Evolutionary conservation across 495 filamentous ascomycete species (phyloP), one percentile per base, ranked within the genome.

Genomic region (Geopyxis carbonaria): DNA sequence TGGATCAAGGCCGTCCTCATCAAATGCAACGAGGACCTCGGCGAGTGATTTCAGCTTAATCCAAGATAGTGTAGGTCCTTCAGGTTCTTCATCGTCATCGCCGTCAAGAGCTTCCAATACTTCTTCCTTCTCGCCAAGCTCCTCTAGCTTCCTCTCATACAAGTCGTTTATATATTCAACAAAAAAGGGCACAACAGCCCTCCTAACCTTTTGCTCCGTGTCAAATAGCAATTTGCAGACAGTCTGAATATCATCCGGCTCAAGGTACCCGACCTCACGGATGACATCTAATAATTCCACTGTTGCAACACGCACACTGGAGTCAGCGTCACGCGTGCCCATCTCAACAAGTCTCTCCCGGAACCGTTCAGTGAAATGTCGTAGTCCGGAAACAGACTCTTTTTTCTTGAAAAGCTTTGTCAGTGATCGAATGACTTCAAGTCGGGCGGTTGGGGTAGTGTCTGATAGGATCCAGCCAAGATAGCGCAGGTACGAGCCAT

Each of bases 391-490:
- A 18, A 83, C 65, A 46, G 86, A 83, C 34, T 84, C 71, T 45
- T 70, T 70, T 40, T 72, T 69, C 53, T 76, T 79, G 56, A 80
- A 80, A 2, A 97, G 64, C 38, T 69, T 74, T 2, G 69, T 63
- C 3, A 97, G 65, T 48, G 93, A 78, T 45, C 74, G 80, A n/a
- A 95, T 54, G 8, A 82, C 78, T 49, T 86, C 82, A 9, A 72
- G 61, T 30, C 89, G 67, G 1, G 77, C 80, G 5, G 70, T 64
- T 2, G 72, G 61, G 27, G 70, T 63, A 1, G 70, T 60, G 56
- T 97, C 89, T 2, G 85, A 86, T 18, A 97, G 66, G 42, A 89
- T 74, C 87, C 89, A 97, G 27, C 89, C 89, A 8, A 95, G 65
- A 50, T 97, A 95, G 22, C 89, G 79, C 29, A 95, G 64, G 55